Conservation (phyloP, 2,329 filamentous ascomycete species). For the Aspergillus melleus region DNA sequence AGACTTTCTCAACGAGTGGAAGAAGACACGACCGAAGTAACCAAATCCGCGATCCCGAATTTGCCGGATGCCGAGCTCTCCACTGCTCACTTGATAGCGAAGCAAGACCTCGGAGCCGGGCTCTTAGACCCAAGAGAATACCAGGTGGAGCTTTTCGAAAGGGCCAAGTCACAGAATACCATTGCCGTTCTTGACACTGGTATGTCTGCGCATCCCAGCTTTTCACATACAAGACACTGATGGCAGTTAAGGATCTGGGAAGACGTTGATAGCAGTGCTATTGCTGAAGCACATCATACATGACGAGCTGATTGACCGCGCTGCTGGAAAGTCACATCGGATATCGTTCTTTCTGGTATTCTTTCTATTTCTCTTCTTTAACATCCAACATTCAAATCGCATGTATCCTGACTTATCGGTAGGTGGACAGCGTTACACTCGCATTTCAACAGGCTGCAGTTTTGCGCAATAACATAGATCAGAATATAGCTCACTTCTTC, state of each 20-base stretch:
- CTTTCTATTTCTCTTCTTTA: not conserved
- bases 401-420: constrained; percentile 14
- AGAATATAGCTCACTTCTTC: constrained; percentile 71
- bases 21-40: constrained; percentile 41
- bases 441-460: constrained; percentile 88
- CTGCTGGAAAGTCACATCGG: constrained; percentile 58
- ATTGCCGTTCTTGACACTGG: constrained; percentile 95
- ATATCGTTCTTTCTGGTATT: constrained; percentile 80
- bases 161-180: constrained; percentile 78
- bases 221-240: not conserved
- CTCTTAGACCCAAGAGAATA: constrained; percentile 84
- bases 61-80: constrained; percentile 51
- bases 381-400: not conserved
- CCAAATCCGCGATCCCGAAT: constrained; percentile 33
- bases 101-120: constrained; percentile 56
- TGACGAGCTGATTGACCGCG: constrained; percentile 71
- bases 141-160: constrained; percentile 86
- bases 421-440: constrained; percentile 83
- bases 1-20: constrained; percentile 46
- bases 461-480: constrained; percentile 75
- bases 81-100: constrained; percentile 54
- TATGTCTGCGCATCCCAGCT: constrained; percentile 26
- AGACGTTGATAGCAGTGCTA: constrained; percentile 92
- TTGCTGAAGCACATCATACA: constrained; percentile 75
- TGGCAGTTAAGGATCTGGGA: constrained; percentile 68